Conservation (phyloP, 371 early-diverging fungal species). For the Choanephora cucurbitarum region DNA sequence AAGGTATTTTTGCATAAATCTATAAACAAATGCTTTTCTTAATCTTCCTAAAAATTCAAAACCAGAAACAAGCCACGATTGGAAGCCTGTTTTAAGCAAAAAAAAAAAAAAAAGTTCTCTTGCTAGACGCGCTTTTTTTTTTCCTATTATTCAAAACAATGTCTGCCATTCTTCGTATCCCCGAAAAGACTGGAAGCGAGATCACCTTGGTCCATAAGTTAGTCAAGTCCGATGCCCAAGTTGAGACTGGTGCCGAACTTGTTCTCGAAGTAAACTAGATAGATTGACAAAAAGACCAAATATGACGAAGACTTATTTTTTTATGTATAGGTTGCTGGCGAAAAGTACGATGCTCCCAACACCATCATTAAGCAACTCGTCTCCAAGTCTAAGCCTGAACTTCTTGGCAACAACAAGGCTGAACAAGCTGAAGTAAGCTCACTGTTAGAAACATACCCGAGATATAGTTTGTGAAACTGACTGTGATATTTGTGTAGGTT, state of each 20-base stretch:
- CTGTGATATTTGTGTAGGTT: constrained; percentile 43
- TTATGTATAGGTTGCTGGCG: constrained; percentile 39
- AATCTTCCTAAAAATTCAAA: too few relatives aligned
- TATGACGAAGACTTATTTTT: too few relatives aligned
- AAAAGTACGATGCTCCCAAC: constrained; percentile 51
- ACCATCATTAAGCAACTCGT: constrained; percentile 56
- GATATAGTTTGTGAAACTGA: constrained; percentile 24
- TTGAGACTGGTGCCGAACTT: constrained; percentile 31
- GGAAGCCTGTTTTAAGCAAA: too few relatives aligned
- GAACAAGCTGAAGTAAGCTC: constrained; percentile 57
- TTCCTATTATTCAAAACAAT: constrained; percentile 19
- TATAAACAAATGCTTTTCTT: too few relatives aligned
- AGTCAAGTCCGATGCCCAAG: constrained; percentile 25
- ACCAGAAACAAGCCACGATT: too few relatives aligned
- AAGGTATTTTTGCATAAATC: too few relatives aligned
- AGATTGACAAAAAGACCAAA: not conserved
- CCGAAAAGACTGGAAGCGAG: constrained; percentile 41
- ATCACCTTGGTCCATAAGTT: constrained; percentile 38
- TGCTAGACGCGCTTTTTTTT: constrained; percentile 13
- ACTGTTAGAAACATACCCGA: constrained; percentile 18
- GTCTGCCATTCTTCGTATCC: constrained; percentile 38
- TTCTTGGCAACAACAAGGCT: constrained; percentile 54
- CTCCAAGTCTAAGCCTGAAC: constrained; percentile 47
- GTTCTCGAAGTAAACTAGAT: constrained; percentile 33
- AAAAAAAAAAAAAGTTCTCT: too few relatives aligned